Conservation (phyloP, 1,284 basidiomycete genomes). For the Heterobasidion occidentale region DNA sequence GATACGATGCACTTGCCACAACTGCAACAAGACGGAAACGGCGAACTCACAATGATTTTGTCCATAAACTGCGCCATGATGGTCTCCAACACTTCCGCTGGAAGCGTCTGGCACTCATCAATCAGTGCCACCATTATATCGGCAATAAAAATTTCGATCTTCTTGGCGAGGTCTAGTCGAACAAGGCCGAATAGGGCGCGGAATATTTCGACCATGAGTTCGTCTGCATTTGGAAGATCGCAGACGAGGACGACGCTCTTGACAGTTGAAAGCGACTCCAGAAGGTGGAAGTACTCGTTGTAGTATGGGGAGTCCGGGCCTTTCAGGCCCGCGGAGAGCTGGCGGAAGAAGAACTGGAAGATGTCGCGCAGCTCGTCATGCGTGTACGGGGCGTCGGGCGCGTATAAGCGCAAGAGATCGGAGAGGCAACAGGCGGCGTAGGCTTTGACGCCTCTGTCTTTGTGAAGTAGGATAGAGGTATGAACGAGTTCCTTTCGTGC, state of each 20-base stretch:
- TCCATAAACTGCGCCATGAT: slow-evolving; percentile 84
- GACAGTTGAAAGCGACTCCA: slow-evolving; percentile 88
- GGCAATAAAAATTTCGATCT: slow-evolving; percentile 81
- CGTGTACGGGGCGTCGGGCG: slow-evolving; percentile 95
- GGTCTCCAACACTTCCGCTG: slow-evolving; percentile 72
- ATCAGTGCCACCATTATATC: slow-evolving; percentile 88
- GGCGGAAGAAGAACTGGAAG: slow-evolving; percentile 90
- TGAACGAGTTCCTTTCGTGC: slow-evolving; percentile 79
- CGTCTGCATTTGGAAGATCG: slow-evolving; percentile 83
- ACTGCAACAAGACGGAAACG: neutral
- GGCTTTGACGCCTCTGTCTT: slow-evolving; percentile 91
- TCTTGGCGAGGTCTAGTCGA: slow-evolving; percentile 78
- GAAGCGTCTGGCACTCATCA: slow-evolving; percentile 76
- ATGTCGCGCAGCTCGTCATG: slow-evolving; percentile 85
- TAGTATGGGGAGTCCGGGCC: slow-evolving; percentile 70
- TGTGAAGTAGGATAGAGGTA: slow-evolving; percentile 81
- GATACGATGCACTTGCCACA: too few species aligned
- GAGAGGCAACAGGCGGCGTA: slow-evolving; percentile 92
- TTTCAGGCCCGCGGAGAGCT: slow-evolving; percentile 72
- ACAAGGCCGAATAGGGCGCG: slow-evolving; percentile 78
- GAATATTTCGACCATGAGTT: slow-evolving; percentile 81
- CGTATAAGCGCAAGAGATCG: slow-evolving; percentile 89
- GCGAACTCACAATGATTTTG: slow-evolving; percentile 51
- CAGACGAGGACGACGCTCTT: slow-evolving; percentile 93
- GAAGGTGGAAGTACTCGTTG: slow-evolving; percentile 85